phyloP scores from a whole-genome alignment of 192 early-diverging fungal genomes.

The Mortierella alpina region DNA sequence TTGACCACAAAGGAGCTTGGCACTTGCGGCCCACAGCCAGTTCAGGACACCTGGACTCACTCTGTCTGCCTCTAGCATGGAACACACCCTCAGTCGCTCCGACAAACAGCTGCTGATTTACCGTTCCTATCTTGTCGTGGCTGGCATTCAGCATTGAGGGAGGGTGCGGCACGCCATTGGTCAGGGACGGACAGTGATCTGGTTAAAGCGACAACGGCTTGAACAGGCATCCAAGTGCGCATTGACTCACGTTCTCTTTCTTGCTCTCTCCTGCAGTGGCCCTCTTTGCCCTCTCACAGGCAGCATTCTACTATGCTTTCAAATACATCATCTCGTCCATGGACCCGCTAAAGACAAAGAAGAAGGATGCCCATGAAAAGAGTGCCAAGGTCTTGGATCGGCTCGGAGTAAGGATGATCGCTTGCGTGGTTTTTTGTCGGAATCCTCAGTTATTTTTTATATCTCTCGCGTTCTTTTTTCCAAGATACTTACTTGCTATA shows the following conservation, averaged over 20 bases:
- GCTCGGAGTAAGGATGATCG: conserved; percentile 66
- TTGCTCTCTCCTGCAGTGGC: conserved; percentile 57
- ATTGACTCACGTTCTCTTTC: not conserved
- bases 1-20: no score
- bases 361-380: conserved; percentile 82
- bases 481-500: not conserved
- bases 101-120: no score
- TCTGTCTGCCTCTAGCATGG: no score
- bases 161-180: not conserved
- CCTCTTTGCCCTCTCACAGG: conserved; percentile 89
- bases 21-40: no score
- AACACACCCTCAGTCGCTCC: no score
- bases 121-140: no score
- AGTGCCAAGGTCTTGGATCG: conserved; percentile 73
- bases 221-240: not conserved
- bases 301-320: conserved; percentile 89
- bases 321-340: conserved; percentile 83
- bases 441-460: not conserved
- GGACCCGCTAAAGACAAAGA: conserved; percentile 76
- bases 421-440: not conserved
- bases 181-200: not conserved
- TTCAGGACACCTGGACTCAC: no score
- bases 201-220: not conserved
- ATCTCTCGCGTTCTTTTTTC: not conserved
- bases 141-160: no score